Evolutionary conservation across 2,329 filamentous ascomycete species (phyloP).

Genomic region (Trichophaea hybrida): DNA sequence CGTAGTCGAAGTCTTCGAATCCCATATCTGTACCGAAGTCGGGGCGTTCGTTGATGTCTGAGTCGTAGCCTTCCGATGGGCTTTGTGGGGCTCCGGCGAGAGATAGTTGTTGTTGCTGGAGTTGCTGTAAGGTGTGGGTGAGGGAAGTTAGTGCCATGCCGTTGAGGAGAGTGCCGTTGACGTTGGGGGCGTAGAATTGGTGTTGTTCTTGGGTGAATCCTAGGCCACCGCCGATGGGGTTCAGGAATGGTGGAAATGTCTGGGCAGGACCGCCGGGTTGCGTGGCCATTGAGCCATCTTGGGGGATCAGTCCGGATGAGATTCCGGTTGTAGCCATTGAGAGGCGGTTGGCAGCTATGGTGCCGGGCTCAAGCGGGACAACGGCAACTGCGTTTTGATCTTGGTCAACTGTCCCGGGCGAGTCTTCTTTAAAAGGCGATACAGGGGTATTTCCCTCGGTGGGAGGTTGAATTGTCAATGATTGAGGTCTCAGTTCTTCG

Average conservation of each 20-base stretch:
- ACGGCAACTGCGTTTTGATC: slow-evolving; percentile 32
- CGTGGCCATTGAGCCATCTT: slow-evolving; percentile 16
- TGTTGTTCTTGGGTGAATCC: slow-evolving; percentile 18
- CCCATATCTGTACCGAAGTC: slow-evolving; percentile 31
- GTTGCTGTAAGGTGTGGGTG: slow-evolving; percentile 14
- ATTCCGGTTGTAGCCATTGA: slow-evolving; percentile 12
- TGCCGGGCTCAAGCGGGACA: slow-evolving; percentile 15
- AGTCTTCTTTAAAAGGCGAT: slow-evolving; percentile 34
- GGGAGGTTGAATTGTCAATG: slow-evolving; percentile 38
- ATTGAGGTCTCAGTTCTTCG: slow-evolving; percentile 43
- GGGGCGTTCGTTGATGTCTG: slow-evolving; percentile 28
- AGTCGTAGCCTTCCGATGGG: not conserved
- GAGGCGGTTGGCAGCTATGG: slow-evolving; percentile 28
- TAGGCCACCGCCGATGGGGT: slow-evolving; percentile 22
- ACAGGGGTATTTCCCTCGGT: slow-evolving; percentile 35
- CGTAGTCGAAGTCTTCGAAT: slow-evolving; percentile 23
- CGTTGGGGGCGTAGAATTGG: slow-evolving; percentile 21
- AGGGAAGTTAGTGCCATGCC: slow-evolving; percentile 15
- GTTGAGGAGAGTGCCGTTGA: slow-evolving; percentile 15
- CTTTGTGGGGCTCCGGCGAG: slow-evolving; percentile 7
- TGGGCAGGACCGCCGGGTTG: not conserved
- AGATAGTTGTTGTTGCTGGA: slow-evolving; percentile 20
- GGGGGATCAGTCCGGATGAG: slow-evolving; percentile 15
- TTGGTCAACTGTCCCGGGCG: slow-evolving; percentile 8
- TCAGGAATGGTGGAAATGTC: slow-evolving; percentile 22